phyloP scores from a whole-genome alignment of 495 filamentous ascomycete species.

The Poronia punctata region DNA sequence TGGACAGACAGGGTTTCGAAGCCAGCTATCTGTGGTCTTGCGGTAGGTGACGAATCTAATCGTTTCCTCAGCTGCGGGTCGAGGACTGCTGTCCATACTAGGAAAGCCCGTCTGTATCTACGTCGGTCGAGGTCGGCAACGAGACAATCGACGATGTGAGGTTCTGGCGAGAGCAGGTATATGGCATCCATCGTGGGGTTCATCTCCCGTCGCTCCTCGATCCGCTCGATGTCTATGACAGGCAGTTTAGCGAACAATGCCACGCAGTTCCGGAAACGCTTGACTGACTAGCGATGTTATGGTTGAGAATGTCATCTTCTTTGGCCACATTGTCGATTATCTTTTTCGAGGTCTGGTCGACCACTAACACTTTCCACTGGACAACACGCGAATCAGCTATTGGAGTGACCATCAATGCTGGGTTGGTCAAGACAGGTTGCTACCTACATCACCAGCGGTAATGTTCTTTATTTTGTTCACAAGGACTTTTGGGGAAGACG shows the following conservation, averaged over 20 bases:
- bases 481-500: slow-evolving; percentile 30
- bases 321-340: slow-evolving; percentile 82
- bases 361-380: slow-evolving; percentile 92
- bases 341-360: slow-evolving; percentile 72
- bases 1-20: slow-evolving; percentile 74
- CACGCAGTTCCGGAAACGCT: slow-evolving; percentile 1
- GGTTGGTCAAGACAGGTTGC: slow-evolving; percentile 5
- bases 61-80: slow-evolving; percentile 33
- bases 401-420: no score
- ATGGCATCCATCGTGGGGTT: slow-evolving; percentile 89
- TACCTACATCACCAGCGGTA: slow-evolving; percentile 46
- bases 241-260: slow-evolving; percentile 17
- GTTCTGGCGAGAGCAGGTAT: slow-evolving; percentile 77
- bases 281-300: slow-evolving; percentile 83
- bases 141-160: slow-evolving; percentile 86
- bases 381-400: slow-evolving; percentile 6
- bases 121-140: slow-evolving; percentile 82
- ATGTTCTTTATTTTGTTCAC: slow-evolving; percentile 49
- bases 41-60: slow-evolving; percentile 39
- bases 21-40: slow-evolving; percentile 62
- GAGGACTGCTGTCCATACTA: slow-evolving; percentile 73
- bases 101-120: slow-evolving; percentile 63
- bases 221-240: slow-evolving; percentile 73
- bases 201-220: slow-evolving; percentile 71
- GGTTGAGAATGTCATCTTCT: slow-evolving; percentile 90